A percentile compares a stretch with the other conserved stretches of the same genome.
Conservation (phyloP, 139 green algal species). For the Haematococcus lacustris region DNA sequence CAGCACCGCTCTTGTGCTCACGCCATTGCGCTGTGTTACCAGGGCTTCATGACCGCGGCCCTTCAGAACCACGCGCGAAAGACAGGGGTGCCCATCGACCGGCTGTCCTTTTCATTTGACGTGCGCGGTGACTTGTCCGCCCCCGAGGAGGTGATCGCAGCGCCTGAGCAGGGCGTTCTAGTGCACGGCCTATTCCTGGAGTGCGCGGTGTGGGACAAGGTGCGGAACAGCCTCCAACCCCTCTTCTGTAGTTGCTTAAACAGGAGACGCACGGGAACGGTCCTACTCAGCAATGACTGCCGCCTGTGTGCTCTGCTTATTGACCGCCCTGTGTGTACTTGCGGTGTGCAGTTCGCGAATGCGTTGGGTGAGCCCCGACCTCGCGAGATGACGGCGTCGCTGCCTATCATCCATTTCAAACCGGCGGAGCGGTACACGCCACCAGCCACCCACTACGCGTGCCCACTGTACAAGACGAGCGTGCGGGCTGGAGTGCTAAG, state of each 20-base stretch:
- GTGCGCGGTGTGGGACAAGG: slow-evolving; percentile 48
- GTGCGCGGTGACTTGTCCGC: slow-evolving; percentile 18
- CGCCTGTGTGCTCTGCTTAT: no score
- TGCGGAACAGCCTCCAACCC: no score
- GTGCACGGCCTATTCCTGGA: slow-evolving; percentile 75
- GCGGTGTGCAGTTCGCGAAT: slow-evolving; percentile 2
- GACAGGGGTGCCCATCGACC: slow-evolving; percentile 60
- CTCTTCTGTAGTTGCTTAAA: no score
- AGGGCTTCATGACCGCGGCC: slow-evolving; percentile 74
- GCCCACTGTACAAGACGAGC: slow-evolving; percentile 74
- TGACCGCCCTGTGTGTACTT: no score
- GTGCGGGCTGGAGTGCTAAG: slow-evolving; percentile 54
- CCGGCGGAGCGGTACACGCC: slow-evolving; percentile 5
- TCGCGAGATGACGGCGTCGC: slow-evolving; percentile 25
- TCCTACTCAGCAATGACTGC: no score
- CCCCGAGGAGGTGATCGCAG: not conserved
- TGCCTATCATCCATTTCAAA: slow-evolving; percentile 30
- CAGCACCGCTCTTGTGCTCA: no score
- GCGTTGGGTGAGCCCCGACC: slow-evolving; percentile 7
- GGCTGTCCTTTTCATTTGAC: slow-evolving; percentile 51
- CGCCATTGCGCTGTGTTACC: no score
- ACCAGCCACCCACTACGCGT: slow-evolving; percentile 35
- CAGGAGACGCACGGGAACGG: no score
- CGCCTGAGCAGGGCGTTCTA: slow-evolving; percentile 49
- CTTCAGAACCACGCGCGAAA: slow-evolving; percentile 71